These are phyloP conservation scores for Xeromyces bisporus DNA, from an alignment of 495 filamentous ascomycete genomes.

Conservation along the genomic window DNA sequence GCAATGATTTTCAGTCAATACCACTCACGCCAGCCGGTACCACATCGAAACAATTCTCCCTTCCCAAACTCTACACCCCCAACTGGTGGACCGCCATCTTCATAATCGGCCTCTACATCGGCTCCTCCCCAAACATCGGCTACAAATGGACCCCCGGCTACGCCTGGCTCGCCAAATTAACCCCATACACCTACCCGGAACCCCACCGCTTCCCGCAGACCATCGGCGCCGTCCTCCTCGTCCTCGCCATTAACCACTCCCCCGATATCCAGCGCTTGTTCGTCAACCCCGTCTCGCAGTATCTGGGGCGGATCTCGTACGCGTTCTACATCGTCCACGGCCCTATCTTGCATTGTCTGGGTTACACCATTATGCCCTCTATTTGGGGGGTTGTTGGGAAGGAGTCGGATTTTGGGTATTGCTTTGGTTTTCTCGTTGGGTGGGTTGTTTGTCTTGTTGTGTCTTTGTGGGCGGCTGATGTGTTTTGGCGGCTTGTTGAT, in stretches of 20 bases:
- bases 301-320: slow-evolving; percentile 45
- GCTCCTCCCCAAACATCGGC: slow-evolving; percentile 26
- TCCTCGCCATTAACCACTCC: slow-evolving; percentile 38
- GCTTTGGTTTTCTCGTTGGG: slow-evolving; percentile 32
- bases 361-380: slow-evolving; percentile 31
- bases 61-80: slow-evolving; percentile 15
- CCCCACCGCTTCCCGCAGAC: slow-evolving; percentile 29
- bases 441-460: slow-evolving; percentile 33
- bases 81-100: slow-evolving; percentile 38
- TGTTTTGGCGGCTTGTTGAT: slow-evolving; percentile 43
- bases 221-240: slow-evolving; percentile 38
- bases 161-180: slow-evolving; percentile 24
- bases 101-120: slow-evolving; percentile 25
- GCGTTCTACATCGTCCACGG: slow-evolving; percentile 51
- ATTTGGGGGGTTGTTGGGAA: slow-evolving; percentile 38
- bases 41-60: neutral
- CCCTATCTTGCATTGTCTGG: slow-evolving; percentile 34
- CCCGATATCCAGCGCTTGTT: slow-evolving; percentile 36
- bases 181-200: slow-evolving; percentile 25
- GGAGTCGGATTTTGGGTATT: slow-evolving; percentile 33
- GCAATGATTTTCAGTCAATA: too few species aligned
- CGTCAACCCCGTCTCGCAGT: slow-evolving; percentile 38
- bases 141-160: slow-evolving; percentile 30
- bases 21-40: too few species aligned
- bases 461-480: slow-evolving; percentile 39